phyloP scores from a whole-genome alignment of 2,329 filamentous ascomycete genomes.

The Plenodomus tracheiphilus region DNA sequence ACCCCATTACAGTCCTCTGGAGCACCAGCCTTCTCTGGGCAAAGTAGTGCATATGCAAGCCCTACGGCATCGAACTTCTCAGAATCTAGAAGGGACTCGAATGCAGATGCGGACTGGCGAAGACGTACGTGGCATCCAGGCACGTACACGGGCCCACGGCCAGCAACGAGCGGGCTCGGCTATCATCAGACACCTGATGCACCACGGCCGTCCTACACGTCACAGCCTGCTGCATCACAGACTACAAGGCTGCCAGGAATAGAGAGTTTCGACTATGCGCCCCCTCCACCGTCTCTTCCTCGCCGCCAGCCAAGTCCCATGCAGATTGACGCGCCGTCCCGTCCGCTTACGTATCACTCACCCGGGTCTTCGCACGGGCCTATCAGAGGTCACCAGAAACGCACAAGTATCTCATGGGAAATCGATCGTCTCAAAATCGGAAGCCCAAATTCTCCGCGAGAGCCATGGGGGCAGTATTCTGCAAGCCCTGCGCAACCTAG shows the following conservation, averaged over 20 bases:
- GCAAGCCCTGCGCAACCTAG: slow-evolving; percentile 23
- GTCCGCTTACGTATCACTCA: slow-evolving; percentile 43
- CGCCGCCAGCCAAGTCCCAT: slow-evolving; percentile 73
- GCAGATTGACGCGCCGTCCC: slow-evolving; percentile 66
- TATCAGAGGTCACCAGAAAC: slow-evolving; percentile 33
- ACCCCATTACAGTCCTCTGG: slow-evolving; percentile 60
- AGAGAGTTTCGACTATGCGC: slow-evolving; percentile 83
- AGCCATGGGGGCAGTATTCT: slow-evolving; percentile 40
- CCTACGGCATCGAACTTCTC: slow-evolving; percentile 67
- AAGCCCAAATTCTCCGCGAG: slow-evolving; percentile 43
- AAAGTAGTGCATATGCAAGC: slow-evolving; percentile 64
- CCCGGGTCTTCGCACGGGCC: slow-evolving; percentile 28
- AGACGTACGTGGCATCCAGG: slow-evolving; percentile 91
- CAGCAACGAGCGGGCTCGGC: slow-evolving; percentile 72
- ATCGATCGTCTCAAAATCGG: slow-evolving; percentile 69
- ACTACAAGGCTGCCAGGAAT: slow-evolving; percentile 81
- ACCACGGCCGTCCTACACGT: slow-evolving; percentile 59
- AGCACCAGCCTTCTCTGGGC: slow-evolving; percentile 58
- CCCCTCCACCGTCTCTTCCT: slow-evolving; percentile 63
- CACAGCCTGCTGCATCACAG: slow-evolving; percentile 59
- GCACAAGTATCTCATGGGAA: slow-evolving; percentile 60
- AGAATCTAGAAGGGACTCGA: slow-evolving; percentile 69
- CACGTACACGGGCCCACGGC: slow-evolving; percentile 61
- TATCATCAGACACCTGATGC: slow-evolving; percentile 73
- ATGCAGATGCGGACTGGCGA: slow-evolving; percentile 76